Evolutionary conservation across 2,329 filamentous ascomycete species (phyloP), one percentile per base, ranked within the genome.

Genomic region (Coccinonectria pachysandricola): DNA sequence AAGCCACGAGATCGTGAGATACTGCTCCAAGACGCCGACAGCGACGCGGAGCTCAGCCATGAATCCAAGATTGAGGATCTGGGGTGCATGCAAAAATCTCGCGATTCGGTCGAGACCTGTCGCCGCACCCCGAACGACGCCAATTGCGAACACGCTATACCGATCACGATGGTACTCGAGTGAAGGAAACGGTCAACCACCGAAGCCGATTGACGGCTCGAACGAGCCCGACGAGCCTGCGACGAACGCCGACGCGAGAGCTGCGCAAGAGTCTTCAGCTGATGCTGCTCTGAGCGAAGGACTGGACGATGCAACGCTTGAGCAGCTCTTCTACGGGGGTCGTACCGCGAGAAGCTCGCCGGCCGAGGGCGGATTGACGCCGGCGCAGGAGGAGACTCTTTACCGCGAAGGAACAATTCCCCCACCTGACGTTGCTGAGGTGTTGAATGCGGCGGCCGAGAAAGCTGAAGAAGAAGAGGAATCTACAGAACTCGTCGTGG

Each of bases 311-410:
- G 49, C 50, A 21, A 43, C 46, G 8, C 45, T 58, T 14, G 53
- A 57, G 27, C 40, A 56, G 26, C 40, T 58, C 12, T 40, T 57
- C 16, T 57, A 50, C 24, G 54, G 56, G 21, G 53, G 55, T 5
- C 49, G 52, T 16, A 37, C 39, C 10, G 39, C 40, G 7, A 46
- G 44, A 14, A 53, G 47, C 26, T 7, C 17, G 10, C 7, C 17
- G 7, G 7, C 32, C 4, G 40, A 55, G 13, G 52, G 49, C 13
- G 55, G 50, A 6, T 40, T 63, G 37, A 62, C 56, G 25, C 39
- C 47, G 10, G 61, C 56, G 7, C 64, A 67, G 44, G 55, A 61
- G 32, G 49, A 57, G 21, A 52, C 57, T 5, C 47, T 68, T 10
- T 62, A 59, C 37, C 48, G 49, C 10, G 52, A 58, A 34, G 59